phyloP scores from a whole-genome alignment of 2,329 filamentous ascomycete species.

The Chaetomiaceae sp. region DNA sequence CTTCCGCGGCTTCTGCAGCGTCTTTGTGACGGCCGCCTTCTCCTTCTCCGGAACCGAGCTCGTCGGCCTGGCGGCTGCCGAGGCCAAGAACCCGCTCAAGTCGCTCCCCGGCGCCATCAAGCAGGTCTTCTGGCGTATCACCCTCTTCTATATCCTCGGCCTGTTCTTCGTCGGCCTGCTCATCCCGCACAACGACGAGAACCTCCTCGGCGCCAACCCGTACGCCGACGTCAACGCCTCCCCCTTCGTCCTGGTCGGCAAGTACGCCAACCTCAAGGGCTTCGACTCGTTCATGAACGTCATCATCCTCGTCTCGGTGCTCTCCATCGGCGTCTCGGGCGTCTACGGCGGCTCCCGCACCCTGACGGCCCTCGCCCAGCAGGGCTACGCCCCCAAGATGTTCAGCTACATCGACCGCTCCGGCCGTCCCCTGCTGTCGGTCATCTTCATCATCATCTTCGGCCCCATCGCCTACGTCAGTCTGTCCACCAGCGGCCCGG shows the following conservation, averaged over 20 bases:
- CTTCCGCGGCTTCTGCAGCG: slow-evolving; percentile 63
- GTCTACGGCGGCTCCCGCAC: slow-evolving; percentile 54
- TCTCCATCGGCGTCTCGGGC: slow-evolving; percentile 50
- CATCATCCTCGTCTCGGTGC: slow-evolving; percentile 49
- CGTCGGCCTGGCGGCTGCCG: slow-evolving; percentile 65
- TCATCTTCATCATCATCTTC: slow-evolving; percentile 42
- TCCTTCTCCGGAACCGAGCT: slow-evolving; percentile 64
- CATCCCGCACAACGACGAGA: slow-evolving; percentile 38
- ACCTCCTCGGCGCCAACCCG: slow-evolving; percentile 42
- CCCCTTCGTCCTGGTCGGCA: slow-evolving; percentile 47
- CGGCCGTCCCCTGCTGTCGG: slow-evolving; percentile 46
- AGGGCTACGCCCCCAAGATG: slow-evolving; percentile 50
- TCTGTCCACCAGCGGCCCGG: slow-evolving; percentile 40
- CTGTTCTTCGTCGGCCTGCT: slow-evolving; percentile 46
- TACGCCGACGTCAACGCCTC: slow-evolving; percentile 41
- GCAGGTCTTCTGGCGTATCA: slow-evolving; percentile 58
- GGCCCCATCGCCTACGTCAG: slow-evolving; percentile 46
- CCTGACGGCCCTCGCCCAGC: slow-evolving; percentile 50
- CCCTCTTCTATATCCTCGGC: slow-evolving; percentile 46
- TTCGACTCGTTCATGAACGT: slow-evolving; percentile 50
- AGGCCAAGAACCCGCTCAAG: slow-evolving; percentile 62
- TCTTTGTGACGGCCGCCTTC: slow-evolving; percentile 67
- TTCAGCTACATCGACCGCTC: slow-evolving; percentile 51
- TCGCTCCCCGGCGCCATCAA: slow-evolving; percentile 74
- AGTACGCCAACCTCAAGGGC: slow-evolving; percentile 43